A percentile compares a stretch with the other conserved stretches of the same genome.
These are phyloP conservation scores for Kluyveromyces aestuarii DNA, from an alignment of 805 yeast species.

Conservation along the genomic window DNA sequence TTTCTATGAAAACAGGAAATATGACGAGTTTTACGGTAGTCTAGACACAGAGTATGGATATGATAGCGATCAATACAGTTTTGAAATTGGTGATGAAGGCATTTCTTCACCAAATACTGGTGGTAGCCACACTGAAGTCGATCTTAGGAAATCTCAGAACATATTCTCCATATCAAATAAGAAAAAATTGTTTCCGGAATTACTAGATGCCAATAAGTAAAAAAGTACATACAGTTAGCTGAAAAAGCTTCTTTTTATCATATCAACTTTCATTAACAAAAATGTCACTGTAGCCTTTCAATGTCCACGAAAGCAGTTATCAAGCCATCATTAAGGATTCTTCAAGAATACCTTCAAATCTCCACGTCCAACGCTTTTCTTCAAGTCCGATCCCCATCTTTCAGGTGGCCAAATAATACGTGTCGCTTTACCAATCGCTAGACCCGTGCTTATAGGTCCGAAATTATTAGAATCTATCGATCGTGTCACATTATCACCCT, in stretches of 20 bases:
- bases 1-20: not conserved
- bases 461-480: conserved; percentile 79
- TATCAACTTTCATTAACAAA: not conserved
- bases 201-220: not conserved
- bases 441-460: conserved; percentile 80
- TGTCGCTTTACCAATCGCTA: conserved; percentile 70
- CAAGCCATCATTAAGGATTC: not conserved
- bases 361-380: conserved; percentile 17
- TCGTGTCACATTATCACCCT: conserved; percentile 77
- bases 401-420: conserved; percentile 61
- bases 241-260: too few species aligned
- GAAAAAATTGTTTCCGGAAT: not conserved
- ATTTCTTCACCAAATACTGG: not conserved
- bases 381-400: conserved; percentile 37
- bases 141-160: not conserved
- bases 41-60: not conserved
- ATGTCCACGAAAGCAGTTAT: conserved; percentile 1
- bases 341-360: conserved; percentile 6
- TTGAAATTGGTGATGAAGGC: conserved; percentile 1
- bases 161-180: not conserved
- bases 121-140: not conserved
- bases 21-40: not conserved
- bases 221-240: not conserved
- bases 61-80: not conserved
- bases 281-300: not conserved